Evolutionary conservation across 1,139 yeast species (phyloP).

Genomic region (Yamadazyma buinensis): DNA sequence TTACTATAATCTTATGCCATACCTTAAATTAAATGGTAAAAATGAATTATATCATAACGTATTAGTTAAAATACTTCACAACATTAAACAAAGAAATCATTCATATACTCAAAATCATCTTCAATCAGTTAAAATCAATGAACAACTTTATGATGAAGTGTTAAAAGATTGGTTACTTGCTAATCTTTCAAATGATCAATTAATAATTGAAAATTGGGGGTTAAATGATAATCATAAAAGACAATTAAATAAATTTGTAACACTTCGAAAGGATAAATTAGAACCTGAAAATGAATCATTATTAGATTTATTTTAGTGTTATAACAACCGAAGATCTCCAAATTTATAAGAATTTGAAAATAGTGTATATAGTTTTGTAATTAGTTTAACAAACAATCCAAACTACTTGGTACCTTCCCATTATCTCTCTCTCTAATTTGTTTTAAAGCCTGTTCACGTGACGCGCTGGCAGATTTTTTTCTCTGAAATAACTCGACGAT

Average conservation of each 20-base stretch:
- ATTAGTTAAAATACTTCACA: neutral
- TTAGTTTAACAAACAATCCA: no score
- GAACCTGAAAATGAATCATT: constrained; percentile 25
- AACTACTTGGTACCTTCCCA: no score
- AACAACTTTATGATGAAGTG: neutral
- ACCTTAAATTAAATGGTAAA: neutral
- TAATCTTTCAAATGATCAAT: no score
- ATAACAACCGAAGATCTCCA: no score
- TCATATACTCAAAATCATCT: neutral
- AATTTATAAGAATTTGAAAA: no score
- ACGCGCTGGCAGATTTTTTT: neutral
- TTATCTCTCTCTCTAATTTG: no score
- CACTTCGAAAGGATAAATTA: no score
- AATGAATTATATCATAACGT: neutral
- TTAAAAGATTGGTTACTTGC: neutral
- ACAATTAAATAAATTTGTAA: no score
- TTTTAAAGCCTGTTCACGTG: neutral
- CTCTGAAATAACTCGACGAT: neutral
- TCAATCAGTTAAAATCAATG: neutral
- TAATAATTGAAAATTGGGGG: constrained; percentile 13
- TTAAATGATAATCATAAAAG: neutral
- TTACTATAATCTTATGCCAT: constrained; percentile 14
- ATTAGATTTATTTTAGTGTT: constrained; percentile 32
- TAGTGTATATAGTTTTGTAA: no score
- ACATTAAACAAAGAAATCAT: neutral